These are phyloP conservation scores for Yamadazyma oceani DNA, from an alignment of 1,139 yeast species.

Conservation along the genomic window DNA sequence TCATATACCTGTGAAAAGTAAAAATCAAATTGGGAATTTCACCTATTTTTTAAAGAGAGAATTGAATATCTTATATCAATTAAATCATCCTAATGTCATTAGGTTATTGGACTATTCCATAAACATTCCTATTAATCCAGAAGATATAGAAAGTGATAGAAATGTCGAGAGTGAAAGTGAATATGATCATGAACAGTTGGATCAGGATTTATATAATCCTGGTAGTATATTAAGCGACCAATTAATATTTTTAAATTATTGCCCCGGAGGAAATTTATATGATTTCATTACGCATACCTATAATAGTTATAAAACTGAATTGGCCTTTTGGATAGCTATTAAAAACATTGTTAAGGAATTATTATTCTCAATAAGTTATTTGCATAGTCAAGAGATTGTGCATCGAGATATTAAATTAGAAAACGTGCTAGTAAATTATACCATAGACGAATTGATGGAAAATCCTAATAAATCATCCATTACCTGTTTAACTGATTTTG, in stretches of 20 bases:
- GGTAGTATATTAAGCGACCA: conserved; percentile 26
- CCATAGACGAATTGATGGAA: conserved; percentile 17
- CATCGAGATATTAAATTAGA: conserved; percentile 91
- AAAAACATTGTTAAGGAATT: conserved; percentile 69
- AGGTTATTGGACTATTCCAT: conserved; percentile 36
- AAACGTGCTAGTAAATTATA: conserved; percentile 58
- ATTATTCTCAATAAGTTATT: conserved; percentile 65
- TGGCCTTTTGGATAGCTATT: conserved; percentile 47
- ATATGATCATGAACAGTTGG: conserved; percentile 1
- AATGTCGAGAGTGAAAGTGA: conserved; percentile 22
- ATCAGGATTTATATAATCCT: conserved; percentile 23
- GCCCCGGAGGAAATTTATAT: conserved; percentile 82
- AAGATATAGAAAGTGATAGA: conserved; percentile 21
- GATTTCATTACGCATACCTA: conserved; percentile 44
- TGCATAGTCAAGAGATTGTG: conserved; percentile 66
- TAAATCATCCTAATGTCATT: conserved; percentile 44
- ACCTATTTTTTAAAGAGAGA: conserved; percentile 78
- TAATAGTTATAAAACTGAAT: conserved; percentile 17
- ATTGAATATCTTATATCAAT: conserved; percentile 56
- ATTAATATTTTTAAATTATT: conserved; percentile 70
- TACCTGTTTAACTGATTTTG: conserved; percentile 81
- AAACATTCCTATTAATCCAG: conserved; percentile 20
- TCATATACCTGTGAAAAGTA: conserved; percentile 30
- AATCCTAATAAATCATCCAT: conserved; percentile 29
- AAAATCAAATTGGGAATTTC: conserved; percentile 36